A percentile compares a stretch with the other conserved stretches of the same genome.
Conservation (phyloP, 176 grass and related monocot genomes). For the Tillandsia fasciculata region DNA sequence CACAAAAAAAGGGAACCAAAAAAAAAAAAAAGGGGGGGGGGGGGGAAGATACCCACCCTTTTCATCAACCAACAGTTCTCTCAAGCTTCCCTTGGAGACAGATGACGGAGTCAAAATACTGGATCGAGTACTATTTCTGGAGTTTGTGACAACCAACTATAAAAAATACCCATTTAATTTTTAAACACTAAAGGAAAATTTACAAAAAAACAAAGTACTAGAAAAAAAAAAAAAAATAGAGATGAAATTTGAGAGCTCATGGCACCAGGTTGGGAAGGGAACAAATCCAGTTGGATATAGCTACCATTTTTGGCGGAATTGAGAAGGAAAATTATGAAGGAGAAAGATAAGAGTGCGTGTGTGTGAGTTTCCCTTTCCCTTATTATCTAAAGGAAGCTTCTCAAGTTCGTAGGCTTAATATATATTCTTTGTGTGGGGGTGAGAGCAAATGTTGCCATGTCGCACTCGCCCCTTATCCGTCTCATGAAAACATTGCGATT, state of each 20-base stretch:
- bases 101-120: constrained; percentile 19
- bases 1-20: too few relatives aligned
- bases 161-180: constrained; percentile 17
- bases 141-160: constrained; percentile 41
- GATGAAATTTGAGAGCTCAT: neutral
- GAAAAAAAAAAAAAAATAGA: neutral
- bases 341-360: neutral
- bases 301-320: constrained; percentile 43
- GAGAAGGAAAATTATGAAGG: constrained; percentile 5
- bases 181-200: neutral
- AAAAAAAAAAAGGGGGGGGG: neutral
- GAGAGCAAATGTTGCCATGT: too few relatives aligned
- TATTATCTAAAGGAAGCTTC: too few relatives aligned
- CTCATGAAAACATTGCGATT: too few relatives aligned
- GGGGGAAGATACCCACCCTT: constrained; percentile 44
- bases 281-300: constrained; percentile 38
- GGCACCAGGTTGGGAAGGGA: constrained; percentile 53
- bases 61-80: constrained; percentile 23
- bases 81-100: constrained; percentile 25
- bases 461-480: too few relatives aligned
- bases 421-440: too few relatives aligned
- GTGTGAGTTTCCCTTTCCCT: too few relatives aligned
- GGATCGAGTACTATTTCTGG: constrained; percentile 11
- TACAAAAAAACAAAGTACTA: constrained; percentile 4
- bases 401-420: too few relatives aligned